Conservation (phyloP, 192 early-diverging fungal genomes). For the Podila minutissima region DNA sequence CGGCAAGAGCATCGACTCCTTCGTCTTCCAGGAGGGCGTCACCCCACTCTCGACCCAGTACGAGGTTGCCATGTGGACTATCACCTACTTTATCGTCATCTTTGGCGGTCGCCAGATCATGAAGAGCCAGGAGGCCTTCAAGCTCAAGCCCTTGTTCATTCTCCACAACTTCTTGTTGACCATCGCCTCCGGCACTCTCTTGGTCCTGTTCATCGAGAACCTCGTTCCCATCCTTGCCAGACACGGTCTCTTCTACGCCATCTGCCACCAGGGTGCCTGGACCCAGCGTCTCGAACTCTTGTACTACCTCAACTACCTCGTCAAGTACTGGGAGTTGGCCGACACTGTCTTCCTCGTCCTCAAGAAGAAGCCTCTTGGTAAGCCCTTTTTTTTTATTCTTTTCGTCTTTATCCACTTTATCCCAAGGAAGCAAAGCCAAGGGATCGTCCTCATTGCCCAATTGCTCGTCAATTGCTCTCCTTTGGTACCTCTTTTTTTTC, state of each 20-base stretch:
- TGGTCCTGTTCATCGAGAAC: constrained; percentile 81
- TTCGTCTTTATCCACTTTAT: background rate
- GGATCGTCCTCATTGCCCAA: too few relatives aligned
- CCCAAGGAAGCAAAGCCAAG: too few relatives aligned
- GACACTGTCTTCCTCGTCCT: constrained; percentile 90
- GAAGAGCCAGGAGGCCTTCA: constrained; percentile 71
- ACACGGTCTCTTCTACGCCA: constrained; percentile 76
- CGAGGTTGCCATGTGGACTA: constrained; percentile 58
- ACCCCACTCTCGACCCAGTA: constrained; percentile 60
- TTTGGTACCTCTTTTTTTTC: too few relatives aligned
- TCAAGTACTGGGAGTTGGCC: constrained; percentile 90
- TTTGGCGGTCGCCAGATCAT: constrained; percentile 82
- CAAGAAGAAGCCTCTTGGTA: constrained; percentile 84
- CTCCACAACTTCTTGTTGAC: constrained; percentile 86
- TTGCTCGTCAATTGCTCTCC: too few relatives aligned
- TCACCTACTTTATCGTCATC: constrained; percentile 80
- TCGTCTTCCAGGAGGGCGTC: constrained; percentile 57
- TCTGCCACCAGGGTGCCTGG: constrained; percentile 77
- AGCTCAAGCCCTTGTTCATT: constrained; percentile 77
- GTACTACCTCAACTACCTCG: constrained; percentile 93
- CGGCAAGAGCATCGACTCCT: constrained; percentile 54
- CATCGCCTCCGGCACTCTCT: constrained; percentile 70
- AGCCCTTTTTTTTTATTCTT: constrained; percentile 12
- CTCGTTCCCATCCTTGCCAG: constrained; percentile 73
- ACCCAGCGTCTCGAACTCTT: constrained; percentile 82